Percentiles rank a stretch among this genome's conserved stretches.
Evolutionary conservation across 73 alveolate species (phyloP).

Genomic region (Uronychia setigera): DNA sequence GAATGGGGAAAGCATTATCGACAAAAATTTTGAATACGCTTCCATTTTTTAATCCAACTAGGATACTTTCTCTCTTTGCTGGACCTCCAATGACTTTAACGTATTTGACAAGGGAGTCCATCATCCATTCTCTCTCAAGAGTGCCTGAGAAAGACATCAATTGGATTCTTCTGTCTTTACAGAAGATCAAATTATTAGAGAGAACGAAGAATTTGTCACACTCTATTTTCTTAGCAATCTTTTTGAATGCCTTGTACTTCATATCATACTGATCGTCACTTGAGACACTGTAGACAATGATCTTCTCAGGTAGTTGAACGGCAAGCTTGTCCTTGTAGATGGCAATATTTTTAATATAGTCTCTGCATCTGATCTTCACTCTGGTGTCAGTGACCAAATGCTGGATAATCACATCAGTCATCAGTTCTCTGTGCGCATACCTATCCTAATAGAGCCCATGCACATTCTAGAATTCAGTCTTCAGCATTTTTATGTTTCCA

Average conservation of each 20-base stretch:
- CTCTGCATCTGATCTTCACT: slow-evolving; percentile 85
- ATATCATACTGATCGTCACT: slow-evolving; percentile 83
- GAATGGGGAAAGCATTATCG: slow-evolving; percentile 98
- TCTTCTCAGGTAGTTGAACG: slow-evolving; percentile 87
- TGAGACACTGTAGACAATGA: slow-evolving; percentile 77
- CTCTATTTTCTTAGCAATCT: slow-evolving; percentile 77
- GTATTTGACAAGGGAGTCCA: slow-evolving; percentile 91
- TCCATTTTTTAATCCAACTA: slow-evolving; percentile 91
- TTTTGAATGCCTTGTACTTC: slow-evolving; percentile 82
- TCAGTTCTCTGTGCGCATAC: slow-evolving; percentile 89
- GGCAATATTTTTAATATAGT: slow-evolving; percentile 87
- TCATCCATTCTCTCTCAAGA: slow-evolving; percentile 95
- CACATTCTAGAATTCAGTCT: slow-evolving; percentile 71
- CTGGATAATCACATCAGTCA: slow-evolving; percentile 93
- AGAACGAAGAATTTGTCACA: slow-evolving; percentile 80
- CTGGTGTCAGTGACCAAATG: slow-evolving; percentile 93
- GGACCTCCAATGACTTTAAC: slow-evolving; percentile 97
- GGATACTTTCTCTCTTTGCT: slow-evolving; percentile 93
- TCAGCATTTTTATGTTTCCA: slow-evolving; percentile 51
- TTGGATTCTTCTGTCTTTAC: slow-evolving; percentile 75
- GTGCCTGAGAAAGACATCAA: slow-evolving; percentile 75
- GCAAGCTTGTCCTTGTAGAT: slow-evolving; percentile 92
- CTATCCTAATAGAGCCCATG: slow-evolving; percentile 90
- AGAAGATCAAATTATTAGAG: slow-evolving; percentile 72
- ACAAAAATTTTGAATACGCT: slow-evolving; percentile 85